Base-by-base conservation (phyloP, 2,329 filamentous ascomycete genomes). In the Endoconidiophora laricicola region DNA sequence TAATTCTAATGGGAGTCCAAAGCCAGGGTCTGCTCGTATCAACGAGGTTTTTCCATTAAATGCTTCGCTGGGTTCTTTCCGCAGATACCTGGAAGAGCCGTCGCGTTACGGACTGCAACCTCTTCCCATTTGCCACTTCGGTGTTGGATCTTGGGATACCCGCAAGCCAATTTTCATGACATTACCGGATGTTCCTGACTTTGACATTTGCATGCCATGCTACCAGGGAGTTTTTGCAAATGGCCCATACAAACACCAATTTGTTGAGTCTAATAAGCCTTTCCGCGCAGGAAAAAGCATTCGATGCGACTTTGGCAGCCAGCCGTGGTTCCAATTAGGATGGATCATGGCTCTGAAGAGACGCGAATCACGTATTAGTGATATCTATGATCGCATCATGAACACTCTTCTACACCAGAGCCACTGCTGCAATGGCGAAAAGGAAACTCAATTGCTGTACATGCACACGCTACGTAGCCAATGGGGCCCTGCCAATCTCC, bases 151-250 rank as follows among this genome's bases (percentile, higher is more conserved):
- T 9, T 72, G 77, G 10, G 66, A 73, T 7, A 79, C 79, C 1
- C 73, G 79, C 54, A 69, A 81, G 54, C 86, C 91, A 58, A 26
- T 48, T 12, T 95, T 88, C 85, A 78, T 87, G 54, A 88, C 81
- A 0, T 69, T 95, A 3, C 76, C 77, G 3, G 76, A 78, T 12
- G 75, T 79, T 54, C 73, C 79, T 10, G 75, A 76, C 53, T 83
- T 95, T 57, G 78, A 85, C 55, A 81, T 95, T 43, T 95, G 90
- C 58, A 84, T 86, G 0, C 76, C 75, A 10, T 96, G 90, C 65
- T 86, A 84, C 61, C 70, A 73, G 2, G 71, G 72, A 4, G 74
- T 86, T 6, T 86, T 90, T 56, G 72, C 71, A 12, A 69, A 74
- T 22, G 83, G 84, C 0, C 70, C 75, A 18, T 93, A 84, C 60